These are phyloP conservation scores for Lycium ferocissimum DNA, from an alignment of 257 asterid genomes.

Conservation along the genomic window DNA sequence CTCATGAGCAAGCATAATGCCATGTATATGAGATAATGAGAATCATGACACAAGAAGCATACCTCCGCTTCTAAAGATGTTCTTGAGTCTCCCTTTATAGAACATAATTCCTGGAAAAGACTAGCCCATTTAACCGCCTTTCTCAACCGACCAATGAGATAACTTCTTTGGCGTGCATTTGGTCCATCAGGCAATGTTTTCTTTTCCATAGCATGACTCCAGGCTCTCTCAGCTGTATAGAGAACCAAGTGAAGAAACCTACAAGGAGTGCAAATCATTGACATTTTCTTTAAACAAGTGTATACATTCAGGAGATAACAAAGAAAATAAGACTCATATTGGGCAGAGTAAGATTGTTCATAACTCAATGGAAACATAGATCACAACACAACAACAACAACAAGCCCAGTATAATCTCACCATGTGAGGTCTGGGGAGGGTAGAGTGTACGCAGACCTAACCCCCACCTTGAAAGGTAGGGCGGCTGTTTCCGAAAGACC, in stretches of 20 bases:
- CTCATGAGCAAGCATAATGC: background rate
- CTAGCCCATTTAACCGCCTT: constrained; percentile 95
- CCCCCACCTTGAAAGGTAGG: too few species aligned
- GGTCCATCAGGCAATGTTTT: constrained; percentile 94
- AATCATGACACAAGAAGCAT: constrained; percentile 12
- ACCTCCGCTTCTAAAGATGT: constrained; percentile 99
- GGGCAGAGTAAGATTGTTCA: background rate
- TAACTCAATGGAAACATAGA: background rate
- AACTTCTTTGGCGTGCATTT: constrained; percentile 87
- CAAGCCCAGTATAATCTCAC: too few species aligned
- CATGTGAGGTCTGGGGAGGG: too few species aligned
- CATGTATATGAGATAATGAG: background rate
- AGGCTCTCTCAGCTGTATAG: constrained; percentile 93
- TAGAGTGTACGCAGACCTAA: too few species aligned
- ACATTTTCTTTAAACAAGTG: background rate
- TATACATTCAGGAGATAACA: background rate
- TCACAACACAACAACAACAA: too few species aligned
- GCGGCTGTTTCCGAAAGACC: too few species aligned
- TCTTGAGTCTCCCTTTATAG: constrained; percentile 88
- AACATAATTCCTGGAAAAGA: constrained; percentile 75
- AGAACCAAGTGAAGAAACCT: constrained; percentile 93
- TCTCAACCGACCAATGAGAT: constrained; percentile 90
- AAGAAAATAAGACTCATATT: background rate
- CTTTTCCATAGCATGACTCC: constrained; percentile 99
- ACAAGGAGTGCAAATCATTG: constrained; percentile 29